A percentile compares a stretch with the other conserved stretches of the same genome.
phyloP scores from a whole-genome alignment of 352 stramenopile genomes.

The Globisporangium echinulatum region DNA sequence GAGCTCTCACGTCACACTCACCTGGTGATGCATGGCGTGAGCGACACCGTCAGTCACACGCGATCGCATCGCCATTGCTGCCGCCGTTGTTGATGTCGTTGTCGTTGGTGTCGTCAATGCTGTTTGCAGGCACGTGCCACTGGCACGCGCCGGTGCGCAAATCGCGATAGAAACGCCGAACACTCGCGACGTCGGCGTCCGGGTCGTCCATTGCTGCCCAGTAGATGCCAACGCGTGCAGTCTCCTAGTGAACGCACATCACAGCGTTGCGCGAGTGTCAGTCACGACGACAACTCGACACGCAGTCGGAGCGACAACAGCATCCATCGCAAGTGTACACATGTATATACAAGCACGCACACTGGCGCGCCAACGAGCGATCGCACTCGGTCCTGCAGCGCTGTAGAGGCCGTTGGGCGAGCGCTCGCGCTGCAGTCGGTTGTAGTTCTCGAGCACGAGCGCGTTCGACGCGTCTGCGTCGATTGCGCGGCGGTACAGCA shows the following conservation, averaged over 20 bases:
- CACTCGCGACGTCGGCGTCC: slow-evolving; percentile 13
- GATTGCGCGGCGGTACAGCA: slow-evolving; percentile 59
- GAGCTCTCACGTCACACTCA: too few species aligned
- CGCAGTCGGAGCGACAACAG: too few species aligned
- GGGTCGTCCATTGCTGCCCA: slow-evolving; percentile 52
- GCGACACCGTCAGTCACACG: too few species aligned
- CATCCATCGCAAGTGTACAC: slow-evolving; percentile 3
- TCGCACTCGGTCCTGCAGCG: slow-evolving; percentile 39
- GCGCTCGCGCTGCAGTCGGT: slow-evolving; percentile 44
- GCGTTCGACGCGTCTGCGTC: slow-evolving; percentile 44
- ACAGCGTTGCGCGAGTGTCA: too few species aligned
- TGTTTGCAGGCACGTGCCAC: slow-evolving; percentile 19
- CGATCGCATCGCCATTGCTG: not conserved
- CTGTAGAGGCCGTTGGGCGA: slow-evolving; percentile 42
- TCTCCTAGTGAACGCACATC: too few species aligned
- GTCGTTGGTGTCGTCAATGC: not conserved
- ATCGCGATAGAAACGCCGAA: slow-evolving; percentile 42
- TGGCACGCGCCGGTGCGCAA: slow-evolving; percentile 25
- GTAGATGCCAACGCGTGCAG: slow-evolving; percentile 4
- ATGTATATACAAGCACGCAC: slow-evolving; percentile 12
- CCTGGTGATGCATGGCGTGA: too few species aligned
- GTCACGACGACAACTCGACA: too few species aligned
- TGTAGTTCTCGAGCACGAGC: slow-evolving; percentile 51
- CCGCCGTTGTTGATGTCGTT: not conserved
- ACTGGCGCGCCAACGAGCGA: slow-evolving; percentile 29